phyloP scores from a whole-genome alignment of 331 rosid genomes.

The Arachis monticola region DNA sequence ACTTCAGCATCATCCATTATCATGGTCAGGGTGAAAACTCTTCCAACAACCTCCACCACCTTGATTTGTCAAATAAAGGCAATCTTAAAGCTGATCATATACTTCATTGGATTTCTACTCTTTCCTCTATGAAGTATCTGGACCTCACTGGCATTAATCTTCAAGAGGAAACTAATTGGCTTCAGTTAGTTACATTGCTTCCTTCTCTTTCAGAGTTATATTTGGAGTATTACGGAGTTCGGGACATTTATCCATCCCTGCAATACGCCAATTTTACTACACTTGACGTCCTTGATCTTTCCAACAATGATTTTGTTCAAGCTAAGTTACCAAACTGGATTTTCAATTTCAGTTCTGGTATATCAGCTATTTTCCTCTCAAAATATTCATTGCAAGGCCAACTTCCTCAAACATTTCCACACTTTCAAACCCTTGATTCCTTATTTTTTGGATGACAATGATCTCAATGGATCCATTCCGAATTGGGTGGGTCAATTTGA shows the following conservation, averaged over 20 bases:
- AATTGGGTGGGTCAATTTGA: constrained; percentile 16
- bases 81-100: not conserved
- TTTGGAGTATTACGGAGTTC: no score
- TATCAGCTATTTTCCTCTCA: not conserved
- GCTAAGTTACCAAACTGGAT: constrained; percentile 20
- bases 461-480: constrained; percentile 27
- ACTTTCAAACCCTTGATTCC: not conserved
- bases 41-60: constrained; percentile 3
- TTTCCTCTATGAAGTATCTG: constrained; percentile 24
- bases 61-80: constrained; percentile 24
- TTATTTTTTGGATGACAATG: not conserved
- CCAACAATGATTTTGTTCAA: not conserved
- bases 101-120: constrained; percentile 5
- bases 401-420: not conserved
- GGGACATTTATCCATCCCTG: no score
- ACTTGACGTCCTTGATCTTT: no score
- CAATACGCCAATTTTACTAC: no score
- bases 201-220: constrained; percentile 13
- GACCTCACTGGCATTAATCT: not conserved
- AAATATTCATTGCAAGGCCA: not conserved
- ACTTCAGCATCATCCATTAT: not conserved
- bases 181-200: constrained; percentile 10
- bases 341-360: constrained; percentile 12
- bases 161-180: constrained; percentile 24
- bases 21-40: not conserved